Evolutionary conservation across 1,139 yeast genomes (phyloP).

Genomic region (Protomyces pachydermus): DNA sequence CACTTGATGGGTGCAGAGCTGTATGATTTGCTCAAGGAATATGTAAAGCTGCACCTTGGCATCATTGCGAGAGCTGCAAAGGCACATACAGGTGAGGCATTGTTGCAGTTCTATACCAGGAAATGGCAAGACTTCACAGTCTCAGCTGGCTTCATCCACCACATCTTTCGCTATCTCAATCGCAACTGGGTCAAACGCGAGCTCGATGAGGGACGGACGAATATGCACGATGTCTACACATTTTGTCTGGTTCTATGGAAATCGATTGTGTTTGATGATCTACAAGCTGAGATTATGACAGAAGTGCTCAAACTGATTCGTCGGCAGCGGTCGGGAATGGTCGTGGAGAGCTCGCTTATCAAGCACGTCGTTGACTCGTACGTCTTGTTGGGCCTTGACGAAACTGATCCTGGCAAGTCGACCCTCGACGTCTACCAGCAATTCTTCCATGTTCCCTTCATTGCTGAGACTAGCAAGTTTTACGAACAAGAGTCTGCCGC

Average conservation of each 20-base stretch:
- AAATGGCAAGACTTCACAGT: slow-evolving; percentile 85
- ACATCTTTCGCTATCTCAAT: slow-evolving; percentile 91
- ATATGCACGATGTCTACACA: slow-evolving; percentile 85
- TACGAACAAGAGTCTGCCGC: slow-evolving; percentile 65
- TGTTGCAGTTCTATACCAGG: slow-evolving; percentile 77
- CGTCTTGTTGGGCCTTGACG: slow-evolving; percentile 50
- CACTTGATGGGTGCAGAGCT: slow-evolving; percentile 80
- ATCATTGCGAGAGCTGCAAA: background rate
- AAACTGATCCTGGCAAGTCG: slow-evolving; percentile 69
- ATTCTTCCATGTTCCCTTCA: slow-evolving; percentile 70
- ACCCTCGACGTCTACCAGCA: slow-evolving; percentile 76
- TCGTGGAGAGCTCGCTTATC: slow-evolving; percentile 62
- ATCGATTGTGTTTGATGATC: slow-evolving; percentile 66
- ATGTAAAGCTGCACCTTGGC: slow-evolving; percentile 57
- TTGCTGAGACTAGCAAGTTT: slow-evolving; percentile 67
- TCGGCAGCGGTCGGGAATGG: slow-evolving; percentile 72
- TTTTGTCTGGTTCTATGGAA: slow-evolving; percentile 86
- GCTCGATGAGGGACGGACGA: slow-evolving; percentile 89
- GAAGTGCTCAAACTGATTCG: slow-evolving; percentile 75
- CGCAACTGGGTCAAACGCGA: slow-evolving; percentile 97
- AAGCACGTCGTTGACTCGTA: slow-evolving; percentile 77
- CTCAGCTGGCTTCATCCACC: slow-evolving; percentile 88
- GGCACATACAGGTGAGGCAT: slow-evolving; percentile 47
- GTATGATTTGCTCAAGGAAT: slow-evolving; percentile 64
- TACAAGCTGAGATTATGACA: slow-evolving; percentile 54